Evolutionary conservation across 1,284 basidiomycete genomes (phyloP), one percentile per base, ranked within the genome.

Genomic region (Leccinum subspadiceum): DNA sequence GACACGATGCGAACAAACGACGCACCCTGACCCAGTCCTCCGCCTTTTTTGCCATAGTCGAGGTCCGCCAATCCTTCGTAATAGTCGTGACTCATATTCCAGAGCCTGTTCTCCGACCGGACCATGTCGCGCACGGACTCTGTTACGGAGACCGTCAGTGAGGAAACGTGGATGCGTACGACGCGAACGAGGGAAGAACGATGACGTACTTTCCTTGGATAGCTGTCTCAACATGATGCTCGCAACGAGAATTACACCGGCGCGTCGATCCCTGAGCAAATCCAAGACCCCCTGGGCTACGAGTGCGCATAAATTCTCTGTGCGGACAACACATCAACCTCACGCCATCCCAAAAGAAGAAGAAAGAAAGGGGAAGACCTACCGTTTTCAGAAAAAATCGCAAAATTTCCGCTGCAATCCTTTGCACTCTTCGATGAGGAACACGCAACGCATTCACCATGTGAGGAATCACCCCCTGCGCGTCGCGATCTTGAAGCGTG

Each of bases 91-190:
- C 67, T 64, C 59, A 73, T 35, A 0, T 58, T 9, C 65, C 54
- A 60, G 44, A 70, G 66, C 5, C 53, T 26, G 0, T 66, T 55
- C 12, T 62, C 54, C 4, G n/a, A 52, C 10, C 62, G 17, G 6
- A 73, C 60, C 24, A n/a, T 64, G 5, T 68, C 58, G 29, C 68
- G 64, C 12, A 70, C 61, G 2, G 55, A 50, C 5, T 54, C 69
- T 70, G 51, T n/a, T 26, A 50, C 10, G 8, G 8, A n/a, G 26
- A 29, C 22, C 29, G 9, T 33, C 20, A 9, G 7, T 48, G 13
- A 46, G 24, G 35, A 6, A 0, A 29, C 24, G n/a, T 17, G 6
- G 17, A 8, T 44, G 7, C 39, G 9, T 10, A 41, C 39, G n/a
- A 39, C n/a, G 10, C 5, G 26, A 41, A 20, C 3, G 8, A 46